A percentile compares a stretch with the other conserved stretches of the same genome.
Conservation (phyloP, 768 basidiomycete species). For the Sporobolomyces pararoseus region DNA sequence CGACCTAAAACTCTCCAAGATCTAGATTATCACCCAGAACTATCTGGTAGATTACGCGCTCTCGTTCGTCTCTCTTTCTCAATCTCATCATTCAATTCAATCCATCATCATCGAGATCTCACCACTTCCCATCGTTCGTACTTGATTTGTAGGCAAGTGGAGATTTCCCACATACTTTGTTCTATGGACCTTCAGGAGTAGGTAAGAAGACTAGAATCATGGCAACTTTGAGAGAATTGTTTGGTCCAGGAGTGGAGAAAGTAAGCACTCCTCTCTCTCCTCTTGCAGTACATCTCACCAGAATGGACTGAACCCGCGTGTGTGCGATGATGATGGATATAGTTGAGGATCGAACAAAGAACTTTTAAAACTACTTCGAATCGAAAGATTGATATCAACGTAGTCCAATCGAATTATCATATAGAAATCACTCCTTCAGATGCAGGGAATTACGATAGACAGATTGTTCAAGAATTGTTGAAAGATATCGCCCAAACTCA, state of each 20-base stretch:
- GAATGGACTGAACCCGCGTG: no score
- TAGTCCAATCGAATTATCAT: constrained; percentile 97
- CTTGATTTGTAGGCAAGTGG: constrained; percentile 69
- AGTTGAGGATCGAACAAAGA: constrained; percentile 97
- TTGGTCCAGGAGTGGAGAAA: constrained; percentile 89
- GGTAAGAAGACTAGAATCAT: constrained; percentile 97
- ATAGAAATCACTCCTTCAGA: constrained; percentile 97
- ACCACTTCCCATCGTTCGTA: no score
- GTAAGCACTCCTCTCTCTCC: constrained; percentile 51
- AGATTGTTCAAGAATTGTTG: constrained; percentile 91
- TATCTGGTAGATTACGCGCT: constrained; percentile 74
- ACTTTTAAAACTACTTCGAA: constrained; percentile 91
- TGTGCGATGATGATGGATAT: background rate
- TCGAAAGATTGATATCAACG: constrained; percentile 89
- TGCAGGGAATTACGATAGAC: constrained; percentile 88
- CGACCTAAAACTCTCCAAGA: constrained; percentile 78
- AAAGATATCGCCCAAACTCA: constrained; percentile 99
- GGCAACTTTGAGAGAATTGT: constrained; percentile 79
- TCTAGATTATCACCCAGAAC: constrained; percentile 78
- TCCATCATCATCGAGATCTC: background rate
- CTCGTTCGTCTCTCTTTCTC: constrained; percentile 55
- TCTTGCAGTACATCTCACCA: background rate
- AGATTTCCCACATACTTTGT: constrained; percentile 95
- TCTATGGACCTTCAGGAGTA: constrained; percentile 94
- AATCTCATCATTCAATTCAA: background rate